phyloP scores from a whole-genome alignment of 2,329 filamentous ascomycete species.

The Fusarium sp. region DNA sequence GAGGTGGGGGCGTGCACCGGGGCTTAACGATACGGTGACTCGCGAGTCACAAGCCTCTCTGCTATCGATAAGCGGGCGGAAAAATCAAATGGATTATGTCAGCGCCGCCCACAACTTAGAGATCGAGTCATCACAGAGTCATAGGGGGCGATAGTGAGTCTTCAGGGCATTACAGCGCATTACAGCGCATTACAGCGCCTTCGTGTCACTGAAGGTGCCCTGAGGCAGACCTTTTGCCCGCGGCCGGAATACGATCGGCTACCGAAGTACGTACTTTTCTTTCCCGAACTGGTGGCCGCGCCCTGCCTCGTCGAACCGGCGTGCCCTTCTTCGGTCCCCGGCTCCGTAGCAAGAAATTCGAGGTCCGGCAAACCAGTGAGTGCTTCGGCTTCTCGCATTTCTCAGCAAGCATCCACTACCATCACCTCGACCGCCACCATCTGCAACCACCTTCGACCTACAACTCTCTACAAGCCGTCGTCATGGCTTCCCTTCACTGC shows the following conservation, averaged over 20 bases:
- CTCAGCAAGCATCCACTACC: conserved; percentile 41
- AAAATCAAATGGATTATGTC: conserved; percentile 18
- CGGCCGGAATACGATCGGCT: conserved; percentile 15
- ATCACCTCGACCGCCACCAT: conserved; percentile 25
- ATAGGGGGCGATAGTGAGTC: neutral
- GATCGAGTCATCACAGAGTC: neutral
- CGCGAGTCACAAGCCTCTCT: conserved; percentile 28
- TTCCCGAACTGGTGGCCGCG: conserved; percentile 4
- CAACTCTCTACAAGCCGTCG: conserved; percentile 3
- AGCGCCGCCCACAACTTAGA: conserved; percentile 20
- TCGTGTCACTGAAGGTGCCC: neutral
- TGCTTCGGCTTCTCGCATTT: conserved; percentile 42
- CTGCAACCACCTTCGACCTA: conserved; percentile 1
- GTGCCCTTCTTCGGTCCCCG: conserved; percentile 29
- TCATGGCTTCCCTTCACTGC: conserved; percentile 54
- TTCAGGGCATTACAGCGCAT: neutral
- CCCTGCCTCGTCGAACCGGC: conserved; percentile 28
- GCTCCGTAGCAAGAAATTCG: conserved; percentile 39
- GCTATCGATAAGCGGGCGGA: conserved; percentile 31
- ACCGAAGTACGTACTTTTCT: conserved; percentile 23
- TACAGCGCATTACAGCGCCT: neutral
- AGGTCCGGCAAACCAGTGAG: conserved; percentile 33
- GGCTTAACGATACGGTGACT: conserved; percentile 51
- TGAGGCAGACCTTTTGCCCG: neutral
- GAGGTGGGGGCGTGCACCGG: conserved; percentile 53